Conservation (phyloP, 2,329 filamentous ascomycete genomes). For the Aspergillus tanneri region DNA sequence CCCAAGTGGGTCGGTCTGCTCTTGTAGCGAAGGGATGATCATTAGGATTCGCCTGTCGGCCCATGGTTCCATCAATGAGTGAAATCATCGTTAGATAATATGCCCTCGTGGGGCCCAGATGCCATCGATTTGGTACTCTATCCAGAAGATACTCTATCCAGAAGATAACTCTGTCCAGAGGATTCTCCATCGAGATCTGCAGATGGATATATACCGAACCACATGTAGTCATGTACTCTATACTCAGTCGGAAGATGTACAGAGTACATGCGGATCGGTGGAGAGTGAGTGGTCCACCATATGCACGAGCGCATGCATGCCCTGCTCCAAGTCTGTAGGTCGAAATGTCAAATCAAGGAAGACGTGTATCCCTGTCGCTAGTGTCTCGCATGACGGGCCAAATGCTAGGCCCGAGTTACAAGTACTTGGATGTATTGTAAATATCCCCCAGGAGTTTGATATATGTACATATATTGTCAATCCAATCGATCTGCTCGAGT, state of each 20-base stretch:
- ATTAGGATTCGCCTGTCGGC: neutral
- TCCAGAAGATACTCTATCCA: no score
- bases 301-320: conserved; percentile 10
- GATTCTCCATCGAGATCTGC: no score
- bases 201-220: no score
- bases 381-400: neutral
- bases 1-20: conserved; percentile 7
- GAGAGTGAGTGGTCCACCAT: conserved; percentile 17
- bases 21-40: no score
- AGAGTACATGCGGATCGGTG: conserved; percentile 11
- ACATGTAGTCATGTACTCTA: neutral
- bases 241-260: neutral
- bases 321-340: conserved; percentile 6
- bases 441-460: neutral
- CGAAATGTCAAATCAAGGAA: conserved; percentile 13
- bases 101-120: no score
- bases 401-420: neutral
- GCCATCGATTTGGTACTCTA: no score
- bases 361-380: conserved; percentile 6
- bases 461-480: no score
- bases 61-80: neutral
- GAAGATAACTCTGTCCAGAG: neutral
- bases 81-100: neutral
- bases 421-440: no score
- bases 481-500: no score